A percentile compares a stretch with the other conserved stretches of the same genome.
These are phyloP conservation scores for Anthoceros angustus DNA, from an alignment of 225 moss, liverwort and hornwort species.

Conservation along the genomic window DNA sequence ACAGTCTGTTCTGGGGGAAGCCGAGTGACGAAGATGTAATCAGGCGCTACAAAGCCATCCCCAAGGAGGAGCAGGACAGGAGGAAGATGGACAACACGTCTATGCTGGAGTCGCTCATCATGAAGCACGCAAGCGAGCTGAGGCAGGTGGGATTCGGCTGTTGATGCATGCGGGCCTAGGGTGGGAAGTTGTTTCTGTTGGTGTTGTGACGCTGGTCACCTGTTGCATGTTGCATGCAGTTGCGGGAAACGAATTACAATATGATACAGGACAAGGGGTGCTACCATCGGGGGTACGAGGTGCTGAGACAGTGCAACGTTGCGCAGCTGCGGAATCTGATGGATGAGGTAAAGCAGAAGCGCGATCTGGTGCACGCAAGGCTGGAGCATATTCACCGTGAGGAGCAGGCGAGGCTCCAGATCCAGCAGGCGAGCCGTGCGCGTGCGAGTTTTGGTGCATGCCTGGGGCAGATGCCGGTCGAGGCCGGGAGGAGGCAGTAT, in stretches of 20 bases:
- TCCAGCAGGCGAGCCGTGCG: no score
- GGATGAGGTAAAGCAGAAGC: not conserved
- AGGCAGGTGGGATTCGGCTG: conserved; percentile 6
- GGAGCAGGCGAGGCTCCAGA: no score
- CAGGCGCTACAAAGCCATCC: conserved; percentile 25
- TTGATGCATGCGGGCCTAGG: not conserved
- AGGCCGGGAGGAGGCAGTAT: no score
- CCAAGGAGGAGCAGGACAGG: conserved; percentile 39
- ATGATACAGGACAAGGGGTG: not conserved
- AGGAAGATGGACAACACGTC: conserved; percentile 41
- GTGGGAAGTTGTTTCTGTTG: not conserved
- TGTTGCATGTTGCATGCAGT: not conserved
- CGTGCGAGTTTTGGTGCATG: no score
- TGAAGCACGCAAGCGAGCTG: conserved; percentile 26
- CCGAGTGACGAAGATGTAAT: conserved; percentile 32
- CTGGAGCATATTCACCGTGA: not conserved
- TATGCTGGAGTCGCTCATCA: conserved; percentile 25
- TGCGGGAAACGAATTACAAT: not conserved
- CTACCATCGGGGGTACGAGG: not conserved
- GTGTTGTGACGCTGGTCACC: not conserved
- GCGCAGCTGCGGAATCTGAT: not conserved
- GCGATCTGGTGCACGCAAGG: not conserved
- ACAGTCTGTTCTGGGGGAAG: conserved; percentile 17
- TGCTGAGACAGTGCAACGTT: not conserved
- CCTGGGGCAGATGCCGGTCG: no score